Conservation (phyloP, 176 grass and related monocot species). For the Otatea glauca region DNA sequence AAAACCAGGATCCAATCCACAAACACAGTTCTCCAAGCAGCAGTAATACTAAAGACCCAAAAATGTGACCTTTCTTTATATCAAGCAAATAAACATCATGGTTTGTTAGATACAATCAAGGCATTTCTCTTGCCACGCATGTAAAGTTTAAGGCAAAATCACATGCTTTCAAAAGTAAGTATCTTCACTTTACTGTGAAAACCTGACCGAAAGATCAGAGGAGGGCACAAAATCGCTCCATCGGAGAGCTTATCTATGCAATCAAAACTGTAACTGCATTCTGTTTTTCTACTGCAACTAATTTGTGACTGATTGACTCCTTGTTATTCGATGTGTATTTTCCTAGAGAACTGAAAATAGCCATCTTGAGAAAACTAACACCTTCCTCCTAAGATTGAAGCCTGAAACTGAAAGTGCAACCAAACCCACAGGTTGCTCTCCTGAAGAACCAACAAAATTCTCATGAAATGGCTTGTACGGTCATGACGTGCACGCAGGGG, state of each 20-base stretch:
- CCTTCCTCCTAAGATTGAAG: neutral
- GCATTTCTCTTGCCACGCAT: neutral
- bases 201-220: neutral
- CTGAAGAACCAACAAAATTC: conserved; percentile 40
- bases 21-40: neutral
- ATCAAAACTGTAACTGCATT: neutral
- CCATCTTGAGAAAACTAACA: neutral
- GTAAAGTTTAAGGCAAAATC: neutral
- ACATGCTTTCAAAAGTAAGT: neutral
- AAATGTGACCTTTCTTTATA: neutral
- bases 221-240: neutral
- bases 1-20: neutral
- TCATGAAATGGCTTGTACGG: conserved; percentile 33
- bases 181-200: neutral
- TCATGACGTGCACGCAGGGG: neutral
- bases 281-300: neutral
- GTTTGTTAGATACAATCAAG: neutral
- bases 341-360: conserved; percentile 2
- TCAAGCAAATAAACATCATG: neutral
- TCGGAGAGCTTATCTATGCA: neutral
- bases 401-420: neutral
- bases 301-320: neutral
- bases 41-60: too few species aligned
- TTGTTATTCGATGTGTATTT: neutral
- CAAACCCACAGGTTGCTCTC: neutral